Percentiles rank a stretch among this genome's conserved stretches.
Evolutionary conservation across 352 stramenopile genomes (phyloP).

Genomic region (Pythium phragmiticola): DNA sequence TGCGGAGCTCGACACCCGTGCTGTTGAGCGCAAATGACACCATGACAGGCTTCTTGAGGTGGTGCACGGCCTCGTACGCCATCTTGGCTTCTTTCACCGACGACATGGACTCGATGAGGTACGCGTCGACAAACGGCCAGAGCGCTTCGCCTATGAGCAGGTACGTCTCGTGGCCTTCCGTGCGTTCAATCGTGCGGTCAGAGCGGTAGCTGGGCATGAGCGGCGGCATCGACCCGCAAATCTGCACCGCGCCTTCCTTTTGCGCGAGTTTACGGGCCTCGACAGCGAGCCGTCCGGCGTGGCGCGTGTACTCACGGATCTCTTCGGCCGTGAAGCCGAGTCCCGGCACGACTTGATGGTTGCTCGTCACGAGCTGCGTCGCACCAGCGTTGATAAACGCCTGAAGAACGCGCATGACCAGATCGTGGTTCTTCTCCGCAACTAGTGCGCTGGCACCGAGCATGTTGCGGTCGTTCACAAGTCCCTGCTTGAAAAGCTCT

Average conservation of each 20-base stretch:
- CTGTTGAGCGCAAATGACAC: conserved; percentile 85
- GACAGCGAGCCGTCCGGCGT: conserved; percentile 63
- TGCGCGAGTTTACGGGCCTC: conserved; percentile 36
- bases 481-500: conserved; percentile 81
- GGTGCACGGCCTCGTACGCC: conserved; percentile 73
- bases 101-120: conserved; percentile 90
- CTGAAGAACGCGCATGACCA: conserved; percentile 65
- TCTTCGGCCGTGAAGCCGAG: conserved; percentile 82
- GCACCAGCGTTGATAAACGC: conserved; percentile 80
- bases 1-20: conserved; percentile 72
- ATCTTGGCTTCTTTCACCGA: conserved; percentile 83
- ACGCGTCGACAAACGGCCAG: conserved; percentile 74
- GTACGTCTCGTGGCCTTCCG: conserved; percentile 76
- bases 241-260: conserved; percentile 38
- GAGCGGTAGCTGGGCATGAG: conserved; percentile 88
- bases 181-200: conserved; percentile 79
- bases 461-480: conserved; percentile 90
- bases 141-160: conserved; percentile 73
- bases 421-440: conserved; percentile 56
- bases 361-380: conserved; percentile 85
- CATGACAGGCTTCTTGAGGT: conserved; percentile 65
- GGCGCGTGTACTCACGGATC: conserved; percentile 59
- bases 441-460: conserved; percentile 86
- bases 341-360: conserved; percentile 85
- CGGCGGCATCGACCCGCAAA: conserved; percentile 88